Base-by-base conservation (phyloP, 169 alveolate genomes). In the Cryptosporidium canis region DNA sequence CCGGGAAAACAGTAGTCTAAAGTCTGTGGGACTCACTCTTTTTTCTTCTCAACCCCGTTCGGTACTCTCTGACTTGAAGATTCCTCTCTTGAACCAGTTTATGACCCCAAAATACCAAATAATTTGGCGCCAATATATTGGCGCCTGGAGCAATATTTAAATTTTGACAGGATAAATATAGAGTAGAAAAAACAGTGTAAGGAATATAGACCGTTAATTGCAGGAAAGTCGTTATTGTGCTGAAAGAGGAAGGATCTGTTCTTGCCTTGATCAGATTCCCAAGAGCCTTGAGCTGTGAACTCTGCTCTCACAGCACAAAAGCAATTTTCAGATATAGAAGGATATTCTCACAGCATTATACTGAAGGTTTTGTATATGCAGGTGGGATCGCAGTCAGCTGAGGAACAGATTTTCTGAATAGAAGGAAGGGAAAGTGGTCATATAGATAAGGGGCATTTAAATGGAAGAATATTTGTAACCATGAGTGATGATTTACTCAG, bases 401-500 rank as follows among this genome's bases (percentile, higher is more conserved):
- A n/a, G 6, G 58, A 48, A 48, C 21, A 44, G 16, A 18, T 12
- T 12, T 12, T n/a, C 9, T 1, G 16, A 44, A 3, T 12, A 48
- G 1, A 48, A 48, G 58, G 21, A 27, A 8, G 27, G 16, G 27
- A 6, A 48, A n/a, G n/a, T 51, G 8, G 63, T 27, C 1, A 51
- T 16, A 2, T 3, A 11, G 24, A 21, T 8, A 47, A 51, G 3
- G 16, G 18, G 18, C 2, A 0, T 21, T 51, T 51, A 51, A 51
- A 51, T 51, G 63, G 35, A 48, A 9, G 21, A 6, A 6, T 8
- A 51, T 18, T 51, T 51, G 47, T 31, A 61, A 12, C 14, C 24
- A 61, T 61, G 68, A 61, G 68, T 29, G 68, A 61, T 7, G 68
- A 61, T n/a, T 4, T 61, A 35, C 29, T 61, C 7, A 61, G 68